Percentiles rank a stretch among this genome's conserved stretches.
Conservation (phyloP, 352 stramenopile species). For the Peronospora belbahrii region DNA sequence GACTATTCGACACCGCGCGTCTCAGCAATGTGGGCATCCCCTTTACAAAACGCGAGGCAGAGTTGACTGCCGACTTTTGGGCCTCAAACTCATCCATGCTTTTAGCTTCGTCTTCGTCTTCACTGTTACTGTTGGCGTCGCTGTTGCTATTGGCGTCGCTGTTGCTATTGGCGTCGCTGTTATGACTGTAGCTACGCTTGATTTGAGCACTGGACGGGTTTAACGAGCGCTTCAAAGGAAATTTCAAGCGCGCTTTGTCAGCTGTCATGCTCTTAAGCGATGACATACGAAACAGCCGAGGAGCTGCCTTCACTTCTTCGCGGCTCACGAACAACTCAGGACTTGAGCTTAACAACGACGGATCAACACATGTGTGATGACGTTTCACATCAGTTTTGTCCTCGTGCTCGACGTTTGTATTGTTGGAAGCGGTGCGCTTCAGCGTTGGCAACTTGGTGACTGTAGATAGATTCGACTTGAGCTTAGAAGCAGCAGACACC, state of each 20-base stretch:
- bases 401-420: no score
- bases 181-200: constrained; percentile 2
- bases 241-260: constrained; percentile 18
- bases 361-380: background rate
- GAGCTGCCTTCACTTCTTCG: constrained; percentile 7
- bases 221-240: background rate
- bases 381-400: constrained; percentile 9
- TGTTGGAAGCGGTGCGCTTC: constrained; percentile 13
- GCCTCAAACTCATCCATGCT: constrained; percentile 3
- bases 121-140: background rate
- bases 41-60: constrained; percentile 46
- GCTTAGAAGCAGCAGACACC: constrained; percentile 19
- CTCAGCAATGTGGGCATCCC: constrained; percentile 54
- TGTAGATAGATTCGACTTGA: constrained; percentile 31
- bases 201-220: constrained; percentile 12
- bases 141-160: no score
- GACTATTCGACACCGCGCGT: constrained; percentile 31
- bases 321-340: constrained; percentile 16
- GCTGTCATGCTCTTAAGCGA: constrained; percentile 28
- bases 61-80: constrained; percentile 19
- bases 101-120: constrained; percentile 7
- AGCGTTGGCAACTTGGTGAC: constrained; percentile 27
- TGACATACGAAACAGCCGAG: constrained; percentile 21
- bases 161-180: background rate
- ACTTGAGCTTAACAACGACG: constrained; percentile 15